Base-by-base conservation (phyloP, 2,329 filamentous ascomycete species). In the Aureobasidium pullulans region DNA sequence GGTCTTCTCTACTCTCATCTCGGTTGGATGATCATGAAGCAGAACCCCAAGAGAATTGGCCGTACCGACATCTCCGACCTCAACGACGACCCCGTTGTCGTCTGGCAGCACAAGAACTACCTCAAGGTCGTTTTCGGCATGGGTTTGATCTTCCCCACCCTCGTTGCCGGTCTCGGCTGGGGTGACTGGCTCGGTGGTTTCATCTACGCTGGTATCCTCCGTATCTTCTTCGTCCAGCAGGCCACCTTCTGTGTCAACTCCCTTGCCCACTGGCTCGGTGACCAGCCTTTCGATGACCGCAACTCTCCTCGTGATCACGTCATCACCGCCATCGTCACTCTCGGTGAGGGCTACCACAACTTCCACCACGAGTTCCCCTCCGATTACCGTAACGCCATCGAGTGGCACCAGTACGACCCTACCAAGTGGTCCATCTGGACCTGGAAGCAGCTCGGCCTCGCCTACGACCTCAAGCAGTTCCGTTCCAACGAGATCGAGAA, bases 281-380 rank as follows among this genome's bases (percentile, higher is more conserved):
- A 95, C 68, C 90, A 95, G 78, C 90, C 90, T 62, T 95, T 95
- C 72, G 90, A 95, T 68, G 90, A 95, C 81, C 88, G 89, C 75
- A 93, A 95, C 84, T 91, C 88, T 62, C 90, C 90, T 64, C 87
- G 90, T 72, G 90, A 95, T 69, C 89, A 95, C 75, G 82, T 93
- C 71, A 84, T 95, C 75, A 95, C 90, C 42, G 90, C 90, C 46
- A 77, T 95, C 16, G 86, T 90, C 66, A 95, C 90, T 44, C 86
- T 95, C 23, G 90, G 90, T 50, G 90, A 92, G 76, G 90, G 90
- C 32, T 95, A 95, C 79, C 90, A 95, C 82, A 95, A 95, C 82
- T 95, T 95, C 82, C 90, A 95, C 77, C 90, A 95, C 81, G 90
- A 95, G 75, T 95, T 95, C 77, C 90, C 90, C 58, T 93, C 89